Base-by-base conservation (phyloP, 2,329 filamentous ascomycete genomes). In the Phyllachora maydis region DNA sequence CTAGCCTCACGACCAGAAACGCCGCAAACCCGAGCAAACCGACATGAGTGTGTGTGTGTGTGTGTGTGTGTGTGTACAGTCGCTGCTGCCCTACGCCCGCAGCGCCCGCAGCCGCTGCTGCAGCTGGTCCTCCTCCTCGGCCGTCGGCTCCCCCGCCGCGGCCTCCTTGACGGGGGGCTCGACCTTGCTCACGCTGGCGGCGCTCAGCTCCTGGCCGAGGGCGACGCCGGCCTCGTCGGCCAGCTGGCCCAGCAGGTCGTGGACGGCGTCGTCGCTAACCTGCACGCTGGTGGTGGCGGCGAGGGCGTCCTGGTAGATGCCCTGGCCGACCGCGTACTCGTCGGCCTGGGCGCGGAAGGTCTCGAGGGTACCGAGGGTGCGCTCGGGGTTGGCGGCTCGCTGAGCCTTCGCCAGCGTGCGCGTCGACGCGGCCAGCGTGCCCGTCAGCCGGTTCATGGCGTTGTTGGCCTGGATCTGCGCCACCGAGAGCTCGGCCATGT, bases 141-240 rank as follows among this genome's bases (percentile, higher is more conserved):
- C 67, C 3, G 72, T 76, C 3, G 73, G 73, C 31, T 76, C 73
- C n/a, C n/a, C n/a, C n/a, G n/a, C n/a, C 28, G 57, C 59, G 11
- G 60, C 52, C 40, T 59, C 52, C 28, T 39, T 41, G 10, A 45
- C 48, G n/a, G n/a, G n/a, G 6, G 72, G 63, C 22, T 72, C 68
- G 14, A 58, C 56, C 37, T 56, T 61, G 32, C 57, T 56, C 12
- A 63, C 56, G 19, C 56, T 59, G 3, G 60, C 59, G 27, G 54
- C 45, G 37, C 52, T 60, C 32, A 91, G 68, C 49, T 88, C 77
- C 42, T 74, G 64, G 34, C 68, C 68, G 30, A 91, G 56, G 47
- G 88, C 76, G 24, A 92, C 65, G 25, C 82, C 82, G 7, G 77
- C 79, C 46, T 90, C 81, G 45, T 91, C 82, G 31, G 81, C 81